Base-by-base conservation (phyloP, 768 basidiomycete genomes). In the Filobasidium wieringae region DNA sequence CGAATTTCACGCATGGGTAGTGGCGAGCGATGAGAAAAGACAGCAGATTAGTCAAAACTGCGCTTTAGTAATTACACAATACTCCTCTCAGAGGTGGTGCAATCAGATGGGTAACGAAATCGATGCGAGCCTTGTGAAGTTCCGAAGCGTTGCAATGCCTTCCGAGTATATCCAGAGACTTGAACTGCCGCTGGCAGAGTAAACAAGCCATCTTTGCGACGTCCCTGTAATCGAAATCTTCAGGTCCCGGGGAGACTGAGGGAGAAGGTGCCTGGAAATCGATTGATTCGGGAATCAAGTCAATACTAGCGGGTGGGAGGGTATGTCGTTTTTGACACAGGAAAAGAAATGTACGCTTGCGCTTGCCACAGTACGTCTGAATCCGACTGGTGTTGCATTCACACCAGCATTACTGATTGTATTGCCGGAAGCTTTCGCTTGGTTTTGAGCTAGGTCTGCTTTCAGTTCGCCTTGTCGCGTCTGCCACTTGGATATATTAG, bases 401-500 rank as follows among this genome's bases (percentile, higher is more conserved):
- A 47, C 5, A 12, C 43, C 43, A 14, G 43, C 43, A n/a, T n/a
- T 26, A 27, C 22, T 47, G 36, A 24, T 47, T 22, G 43, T 24
- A 27, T 4, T 39, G 30, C 11, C 52, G 34, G 52, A n/a, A 12
- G 43, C 19, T 14, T 6, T 17, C 5, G 43, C 24, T 47, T 19
- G 19, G 29, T 19, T 47, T 4, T 47, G 43, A 24, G 43, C 43
- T 3, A 57, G 8, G 40, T 77, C 73, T 59, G 81, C 78, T 33
- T 80, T 81, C 51, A 95, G 79, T 67, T 90, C 92, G 74, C 85
- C 85, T 74, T 93, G 88, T 9, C 92, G 88, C 76, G 85, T 85
- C 70, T 92, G 97, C 95, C 93, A 99, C 71, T 97, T 96, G 67
- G 80, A 84, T 69, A 99, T 96, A 67, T 91, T 90, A 72, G 81